These are phyloP conservation scores for Lentinus polychrous DNA, from an alignment of 1,284 basidiomycete genomes.

Conservation along the genomic window DNA sequence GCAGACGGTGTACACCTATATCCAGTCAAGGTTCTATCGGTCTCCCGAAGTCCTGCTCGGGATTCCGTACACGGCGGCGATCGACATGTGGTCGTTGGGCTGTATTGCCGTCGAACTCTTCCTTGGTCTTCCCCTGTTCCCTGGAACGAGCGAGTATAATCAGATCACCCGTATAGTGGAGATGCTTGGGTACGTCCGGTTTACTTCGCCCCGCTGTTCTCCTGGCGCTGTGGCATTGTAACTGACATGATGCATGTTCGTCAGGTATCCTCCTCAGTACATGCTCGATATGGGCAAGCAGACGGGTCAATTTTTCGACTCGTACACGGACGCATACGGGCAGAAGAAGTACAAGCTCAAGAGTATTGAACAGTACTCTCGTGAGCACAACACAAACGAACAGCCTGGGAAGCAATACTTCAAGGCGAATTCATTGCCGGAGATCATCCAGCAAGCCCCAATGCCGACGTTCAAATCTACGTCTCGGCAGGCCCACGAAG, in stretches of 20 bases:
- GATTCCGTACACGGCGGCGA: constrained; percentile 88
- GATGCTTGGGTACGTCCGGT: constrained; percentile 83
- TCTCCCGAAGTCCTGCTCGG: constrained; percentile 96
- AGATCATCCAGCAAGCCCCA: constrained; percentile 94
- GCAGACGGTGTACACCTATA: constrained; percentile 99
- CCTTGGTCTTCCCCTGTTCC: constrained; percentile 92
- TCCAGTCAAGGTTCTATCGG: constrained; percentile 97
- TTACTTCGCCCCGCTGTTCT: background rate
- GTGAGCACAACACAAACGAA: constrained; percentile 92
- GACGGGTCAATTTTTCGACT: constrained; percentile 90
- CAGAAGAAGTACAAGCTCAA: constrained; percentile 90
- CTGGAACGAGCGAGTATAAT: constrained; percentile 98
- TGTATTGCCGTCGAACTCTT: constrained; percentile 98
- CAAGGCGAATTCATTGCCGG: constrained; percentile 88
- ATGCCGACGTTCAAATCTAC: constrained; percentile 72
- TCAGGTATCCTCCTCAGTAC: constrained; percentile 80
- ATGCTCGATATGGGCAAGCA: constrained; percentile 98
- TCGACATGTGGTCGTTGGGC: constrained; percentile 94
- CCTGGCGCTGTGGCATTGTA: background rate
- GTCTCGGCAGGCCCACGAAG: constrained; percentile 76
- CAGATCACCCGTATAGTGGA: constrained; percentile 95
- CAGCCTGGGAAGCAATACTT: constrained; percentile 99
- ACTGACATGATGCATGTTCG: constrained; percentile 7
- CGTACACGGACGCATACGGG: constrained; percentile 73
- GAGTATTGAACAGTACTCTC: constrained; percentile 89